Base-by-base conservation (phyloP, 169 alveolate genomes). In the Cryptosporidium viatorum region DNA sequence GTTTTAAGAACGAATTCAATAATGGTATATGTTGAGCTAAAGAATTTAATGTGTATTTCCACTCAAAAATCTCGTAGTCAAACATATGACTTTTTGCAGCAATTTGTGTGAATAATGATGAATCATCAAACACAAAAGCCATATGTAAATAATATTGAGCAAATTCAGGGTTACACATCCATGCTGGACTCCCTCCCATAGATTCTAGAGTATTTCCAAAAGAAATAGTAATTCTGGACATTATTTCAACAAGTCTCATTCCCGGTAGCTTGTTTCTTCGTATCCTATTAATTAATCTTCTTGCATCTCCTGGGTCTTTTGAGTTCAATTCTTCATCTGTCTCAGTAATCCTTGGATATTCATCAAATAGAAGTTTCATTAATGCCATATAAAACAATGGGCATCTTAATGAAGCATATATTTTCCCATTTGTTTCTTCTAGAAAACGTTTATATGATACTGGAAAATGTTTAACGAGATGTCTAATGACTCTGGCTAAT, bases 281-380 rank as follows among this genome's bases (percentile, higher is more conserved):
- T 43, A 80, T 39, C 37, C 73, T 60, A 80, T 80, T 80, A 4
- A 80, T 65, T 41, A 80, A 26, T 80, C 89, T 80, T 26, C 89
- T 37, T 16, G 89, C 73, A 26, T 80, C 89, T n/a, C 89, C 89
- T 65, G 89, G 89, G 3, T 80, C 89, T 26, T 80, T 80, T 26
- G 89, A 62, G 37, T 80, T 80, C 6, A 80, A 9, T 33, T 80
- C 75, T 65, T 80, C 89, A 10, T 67, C 37, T 3, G 89, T 80
- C 26, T 80, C 75, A 48, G 18, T 35, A 43, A 80, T 67, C 51
- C 9, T 62, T 26, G 89, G 89, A 65, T 80, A 80, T 29, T 80
- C 69, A 62, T 80, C 89, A 65, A 80, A 80, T 7, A 80, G 65
- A 29, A 80, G 45, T 33, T 80, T 80, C 89, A 80, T 80, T 1